Evolutionary conservation across 2,329 filamentous ascomycete species (phyloP).

Genomic region (Xylaria arbuscula): DNA sequence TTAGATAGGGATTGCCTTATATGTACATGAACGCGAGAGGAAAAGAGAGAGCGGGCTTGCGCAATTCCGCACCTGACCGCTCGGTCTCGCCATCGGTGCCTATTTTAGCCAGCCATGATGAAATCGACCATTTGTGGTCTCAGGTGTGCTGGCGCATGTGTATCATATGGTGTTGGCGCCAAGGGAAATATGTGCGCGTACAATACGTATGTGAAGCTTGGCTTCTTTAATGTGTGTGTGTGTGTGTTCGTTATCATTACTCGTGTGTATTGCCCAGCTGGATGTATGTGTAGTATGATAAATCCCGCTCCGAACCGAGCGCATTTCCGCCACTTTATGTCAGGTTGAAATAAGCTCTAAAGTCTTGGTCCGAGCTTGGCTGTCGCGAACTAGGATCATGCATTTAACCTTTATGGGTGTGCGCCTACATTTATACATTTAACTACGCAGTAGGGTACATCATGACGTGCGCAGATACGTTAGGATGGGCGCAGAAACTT

Average conservation of each 20-base stretch:
- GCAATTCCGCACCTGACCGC: background rate
- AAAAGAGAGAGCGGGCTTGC: background rate
- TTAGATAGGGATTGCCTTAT: background rate
- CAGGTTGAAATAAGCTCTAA: conserved; percentile 12
- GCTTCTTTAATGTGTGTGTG: background rate
- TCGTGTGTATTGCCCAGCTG: no score
- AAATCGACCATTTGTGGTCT: background rate
- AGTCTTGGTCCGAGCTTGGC: background rate
- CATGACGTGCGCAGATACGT: background rate
- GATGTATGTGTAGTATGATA: no score
- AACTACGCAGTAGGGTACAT: background rate
- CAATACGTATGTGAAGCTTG: background rate
- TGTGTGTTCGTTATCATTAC: background rate
- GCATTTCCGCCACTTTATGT: no score
- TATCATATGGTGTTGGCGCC: background rate
- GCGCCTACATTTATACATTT: no score
- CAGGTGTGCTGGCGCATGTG: background rate
- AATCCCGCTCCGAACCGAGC: no score
- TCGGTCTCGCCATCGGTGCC: background rate
- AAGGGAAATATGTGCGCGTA: background rate
- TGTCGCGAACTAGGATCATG: background rate
- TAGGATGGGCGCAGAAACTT: background rate
- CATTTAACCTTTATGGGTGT: no score
- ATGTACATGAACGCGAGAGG: background rate
- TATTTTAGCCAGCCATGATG: background rate